These are phyloP conservation scores for Breynia disticha DNA, from an alignment of 441 rosid genomes.

Conservation along the genomic window DNA sequence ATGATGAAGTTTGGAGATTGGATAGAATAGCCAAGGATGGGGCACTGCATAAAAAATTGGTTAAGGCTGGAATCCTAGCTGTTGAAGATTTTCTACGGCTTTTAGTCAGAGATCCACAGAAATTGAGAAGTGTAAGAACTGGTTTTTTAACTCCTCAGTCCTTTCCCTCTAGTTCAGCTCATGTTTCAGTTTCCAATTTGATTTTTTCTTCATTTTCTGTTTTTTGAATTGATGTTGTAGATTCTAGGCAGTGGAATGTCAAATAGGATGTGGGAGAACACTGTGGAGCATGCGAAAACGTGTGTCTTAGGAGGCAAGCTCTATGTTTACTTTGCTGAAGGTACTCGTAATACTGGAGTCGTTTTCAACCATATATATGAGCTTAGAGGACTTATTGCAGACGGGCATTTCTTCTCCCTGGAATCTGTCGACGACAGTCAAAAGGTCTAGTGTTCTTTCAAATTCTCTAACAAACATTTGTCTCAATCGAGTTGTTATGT, in stretches of 20 bases:
- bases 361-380: conserved; percentile 85
- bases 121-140: conserved; percentile 57
- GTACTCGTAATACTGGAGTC: conserved; percentile 50
- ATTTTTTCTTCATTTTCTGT: conserved; percentile 8
- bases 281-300: conserved; percentile 94
- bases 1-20: conserved; percentile 70
- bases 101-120: conserved; percentile 36
- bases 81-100: conserved; percentile 47
- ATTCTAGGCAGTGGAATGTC: conserved; percentile 99
- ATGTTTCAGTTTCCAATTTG: conserved; percentile 6
- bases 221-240: conserved; percentile 25
- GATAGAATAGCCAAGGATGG: conserved; percentile 68
- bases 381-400: conserved; percentile 66
- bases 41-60: conserved; percentile 27
- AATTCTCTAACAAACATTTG: neutral
- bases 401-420: conserved; percentile 57
- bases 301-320: conserved; percentile 81
- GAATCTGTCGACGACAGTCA: conserved; percentile 72
- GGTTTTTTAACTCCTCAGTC: neutral
- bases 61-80: conserved; percentile 11
- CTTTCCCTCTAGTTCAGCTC: neutral
- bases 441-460: conserved; percentile 41
- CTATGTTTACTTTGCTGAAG: conserved; percentile 68
- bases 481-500: neutral
- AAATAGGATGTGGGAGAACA: conserved; percentile 96